Evolutionary conservation across 2,329 filamentous ascomycete species (phyloP), one percentile per base, ranked within the genome.

Genomic region (Penicillium psychrosexuale): DNA sequence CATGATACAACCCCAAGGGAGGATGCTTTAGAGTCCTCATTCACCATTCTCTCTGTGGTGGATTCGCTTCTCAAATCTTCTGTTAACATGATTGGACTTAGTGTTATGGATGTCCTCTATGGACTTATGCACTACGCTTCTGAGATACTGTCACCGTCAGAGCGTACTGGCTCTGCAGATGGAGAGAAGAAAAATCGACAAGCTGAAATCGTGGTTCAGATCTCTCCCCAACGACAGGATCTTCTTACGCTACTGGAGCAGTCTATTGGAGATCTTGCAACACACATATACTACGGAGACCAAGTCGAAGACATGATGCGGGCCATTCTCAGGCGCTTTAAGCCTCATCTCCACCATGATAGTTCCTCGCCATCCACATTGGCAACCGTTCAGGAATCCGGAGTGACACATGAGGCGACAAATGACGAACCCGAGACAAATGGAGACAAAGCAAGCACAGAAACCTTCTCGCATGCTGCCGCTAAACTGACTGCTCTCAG

Each of bases 201-300:
- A 24, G 3, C 11, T 43, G 34, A 43, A 11, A 51, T 57, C 17
- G 54, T 60, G 12, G 51, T 54, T 5, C 54, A 59, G 19, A 56
- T 80, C 7, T 82, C 87, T 53, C 81, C 79, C 3, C 69, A 74
- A 15, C 82, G 86, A 47, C 80, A 81, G 59, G 82, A 86, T 61
- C 79, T 97, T 15, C 76, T 96, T 28, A 73, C 78, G 33, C 83
- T 86, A 31, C 81, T 97, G 15, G 87, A 94, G 69, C 81, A 84
- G 62, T 96, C 90, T 73, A 91, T 97, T 58, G 91, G 91, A n/a
- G 85, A 92, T 69, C 78, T 99, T 28, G 91, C 92, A 2, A 96
- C 90, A 0, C 94, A 99, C 68, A 87, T 97, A 31, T 99, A 99
- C 77, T 99, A 99, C 70, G 90, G 90, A 1, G 93, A 97, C 65